Evolutionary conservation across 1,284 basidiomycete species (phyloP).

Genomic region (Tylopilus sp.): DNA sequence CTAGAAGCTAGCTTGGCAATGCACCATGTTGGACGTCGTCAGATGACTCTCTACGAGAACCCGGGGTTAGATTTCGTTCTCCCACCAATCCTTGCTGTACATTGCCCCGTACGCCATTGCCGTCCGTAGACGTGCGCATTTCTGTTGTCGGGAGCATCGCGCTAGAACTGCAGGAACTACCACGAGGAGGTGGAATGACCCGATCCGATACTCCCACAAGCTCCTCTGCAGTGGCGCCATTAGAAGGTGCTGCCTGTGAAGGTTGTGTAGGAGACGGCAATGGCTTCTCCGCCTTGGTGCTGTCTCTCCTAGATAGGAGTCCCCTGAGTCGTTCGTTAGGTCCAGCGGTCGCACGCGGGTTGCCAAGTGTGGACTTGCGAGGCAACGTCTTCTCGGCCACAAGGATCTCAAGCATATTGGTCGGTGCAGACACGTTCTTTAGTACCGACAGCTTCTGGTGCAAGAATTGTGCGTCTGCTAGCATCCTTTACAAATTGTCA

Average conservation of each 20-base stretch:
- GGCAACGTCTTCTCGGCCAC: constrained; percentile 68
- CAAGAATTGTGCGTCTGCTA: constrained; percentile 75
- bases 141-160: constrained; percentile 8
- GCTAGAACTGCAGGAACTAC: constrained; percentile 16
- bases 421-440: constrained; percentile 63
- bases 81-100: constrained; percentile 7
- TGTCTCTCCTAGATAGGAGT: constrained; percentile 30
- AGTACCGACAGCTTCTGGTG: constrained; percentile 70
- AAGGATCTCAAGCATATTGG: constrained; percentile 76
- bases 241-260: constrained; percentile 16
- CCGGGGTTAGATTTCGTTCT: constrained; percentile 9
- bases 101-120: constrained; percentile 1
- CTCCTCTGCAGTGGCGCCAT: constrained; percentile 12
- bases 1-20: constrained; percentile 14
- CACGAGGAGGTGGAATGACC: constrained; percentile 19
- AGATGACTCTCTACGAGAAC: constrained; percentile 1
- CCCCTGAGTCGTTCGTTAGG: constrained; percentile 35
- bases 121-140: constrained; percentile 6
- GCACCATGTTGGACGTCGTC: constrained; percentile 6
- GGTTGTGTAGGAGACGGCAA: constrained; percentile 28
- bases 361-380: constrained; percentile 30
- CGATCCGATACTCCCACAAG: constrained; percentile 13
- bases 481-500: constrained; percentile 48
- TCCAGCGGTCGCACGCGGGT: constrained; percentile 20
- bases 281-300: constrained; percentile 28